phyloP scores from a whole-genome alignment of 257 asterid genomes.

The Hygrophila difformis region DNA sequence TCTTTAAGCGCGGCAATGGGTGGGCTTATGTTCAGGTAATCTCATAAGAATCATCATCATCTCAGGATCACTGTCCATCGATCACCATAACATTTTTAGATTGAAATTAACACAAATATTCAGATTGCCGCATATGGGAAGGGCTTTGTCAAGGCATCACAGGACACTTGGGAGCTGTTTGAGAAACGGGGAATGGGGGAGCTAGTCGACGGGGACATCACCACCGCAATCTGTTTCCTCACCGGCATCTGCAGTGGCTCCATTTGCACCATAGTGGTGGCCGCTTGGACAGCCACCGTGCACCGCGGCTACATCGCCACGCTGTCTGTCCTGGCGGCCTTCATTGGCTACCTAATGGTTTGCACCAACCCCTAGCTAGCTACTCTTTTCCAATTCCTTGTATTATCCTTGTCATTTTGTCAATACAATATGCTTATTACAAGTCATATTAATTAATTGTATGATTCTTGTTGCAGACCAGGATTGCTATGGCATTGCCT shows the following conservation, averaged over 20 bases:
- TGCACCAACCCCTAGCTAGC: constrained; percentile 15
- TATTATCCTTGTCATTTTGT: background rate
- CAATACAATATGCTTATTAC: constrained; percentile 1
- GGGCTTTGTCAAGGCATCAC: constrained; percentile 77
- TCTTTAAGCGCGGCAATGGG: constrained; percentile 82
- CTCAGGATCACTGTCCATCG: no score
- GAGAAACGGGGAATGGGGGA: constrained; percentile 59
- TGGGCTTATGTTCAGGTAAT: constrained; percentile 97
- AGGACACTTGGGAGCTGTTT: constrained; percentile 93
- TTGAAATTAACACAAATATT: no score
- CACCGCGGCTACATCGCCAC: constrained; percentile 66
- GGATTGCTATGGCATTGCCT: constrained; percentile 98
- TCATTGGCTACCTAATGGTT: constrained; percentile 93
- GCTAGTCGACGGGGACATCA: constrained; percentile 86
- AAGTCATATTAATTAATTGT: constrained; percentile 2
- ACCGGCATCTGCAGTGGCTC: constrained; percentile 92
- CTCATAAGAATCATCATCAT: no score
- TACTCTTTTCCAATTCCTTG: background rate
- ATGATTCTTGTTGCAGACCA: constrained; percentile 49
- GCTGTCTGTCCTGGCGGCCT: constrained; percentile 62
- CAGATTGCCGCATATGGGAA: constrained; percentile 96
- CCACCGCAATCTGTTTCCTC: constrained; percentile 85
- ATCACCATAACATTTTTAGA: no score
- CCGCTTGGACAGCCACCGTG: constrained; percentile 73
- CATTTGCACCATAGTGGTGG: constrained; percentile 71